Evolutionary conservation across 1,284 basidiomycete species (phyloP), one percentile per base, ranked within the genome.

Genomic region (Ustilago tritici): DNA sequence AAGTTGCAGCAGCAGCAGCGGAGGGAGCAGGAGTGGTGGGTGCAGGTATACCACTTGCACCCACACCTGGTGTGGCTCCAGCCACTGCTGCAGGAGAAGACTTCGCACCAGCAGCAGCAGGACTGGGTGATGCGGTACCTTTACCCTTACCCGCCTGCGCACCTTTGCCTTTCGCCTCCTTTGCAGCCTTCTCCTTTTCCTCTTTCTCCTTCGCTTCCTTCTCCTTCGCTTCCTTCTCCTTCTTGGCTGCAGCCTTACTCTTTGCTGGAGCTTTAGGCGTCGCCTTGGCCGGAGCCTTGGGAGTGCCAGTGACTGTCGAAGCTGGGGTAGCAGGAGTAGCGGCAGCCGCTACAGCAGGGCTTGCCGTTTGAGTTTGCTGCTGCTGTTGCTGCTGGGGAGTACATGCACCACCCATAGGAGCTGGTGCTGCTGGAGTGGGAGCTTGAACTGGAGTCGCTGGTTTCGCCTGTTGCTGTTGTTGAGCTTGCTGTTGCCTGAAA

Each of bases 401-500:
- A 12, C 38, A 35, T 14, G 35, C 50, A 3, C 61, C 43, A 19
- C n/a, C 43, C 43, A 46, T 5, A 46, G 43, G 50, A 10, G 40
- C 65, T 3, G 53, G n/a, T 34, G 65, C 41, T 10, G 54, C 58
- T 3, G 65, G 56, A 15, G 56, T 56, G 2, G 59, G 59, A 4
- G 58, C 70, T 14, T 50, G 58, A 4, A 46, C 59, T 9, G 63
- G 67, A 2, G 59, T 54, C 10, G 54, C 61, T 47, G 64, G 43
- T 35, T 66, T 65, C 19, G 38, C 50, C 28, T 65, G 69, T 36
- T 43, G 56, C 47, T 61, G 69, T 43, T 73, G 65, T 28, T 79
- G 77, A 8, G 74, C 67, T 61, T 80, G 77, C 41, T 82, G 78
- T 32, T 78, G 79, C 8, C 79, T 63, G 34, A 80, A 76, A 41